Base-by-base conservation (phyloP, 2,329 filamentous ascomycete genomes). In the Aureobasidium vineae region DNA sequence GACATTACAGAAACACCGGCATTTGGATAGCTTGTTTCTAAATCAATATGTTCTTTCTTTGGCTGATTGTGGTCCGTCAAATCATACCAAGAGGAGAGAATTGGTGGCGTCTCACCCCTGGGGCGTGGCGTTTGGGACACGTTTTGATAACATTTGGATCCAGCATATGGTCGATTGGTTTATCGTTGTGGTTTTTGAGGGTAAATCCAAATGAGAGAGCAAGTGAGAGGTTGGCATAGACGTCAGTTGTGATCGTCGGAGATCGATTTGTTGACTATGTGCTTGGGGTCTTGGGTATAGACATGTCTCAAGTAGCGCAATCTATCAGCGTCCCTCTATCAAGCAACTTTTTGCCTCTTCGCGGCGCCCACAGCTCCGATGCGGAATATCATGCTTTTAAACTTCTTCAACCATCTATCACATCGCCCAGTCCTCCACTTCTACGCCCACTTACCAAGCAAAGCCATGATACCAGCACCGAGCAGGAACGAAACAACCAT, bases 401-500 rank as follows among this genome's bases (percentile, higher is more conserved):
- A 45, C 43, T 13, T 23, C 21, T 23, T 7, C 1, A 23, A 23
- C 7, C 7, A 45, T 23, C 4, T n/a, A n/a, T 8, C 43, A 45
- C 43, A 11, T 13, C 3, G n/a, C 4, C 10, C 49, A 10, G 10
- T 33, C 15, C 49, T 28, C 4, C 47, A 16, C 6, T 6, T 82
- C 79, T 45, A 95, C 66, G 90, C 91, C 91, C 92, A 96, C 75
- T 94, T 90, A 2, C 91, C 92, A 36, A 96, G 80, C 69, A 95
- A 72, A 15, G 91, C 89, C 92, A 96, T 96, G 65, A 95, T 75
- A 79, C 75, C 74, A 0, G 90, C 90, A 61, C 87, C 87, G 56
- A 89, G 85, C 89, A 97, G 92, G 69, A 90, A 86, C 3, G 85
- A 85, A 77, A 90, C 92, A 79, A 97, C 95, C 90, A 97, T 93